These are phyloP conservation scores for Agaricales sp. DNA, from an alignment of 1,284 basidiomycete species.

Conservation along the genomic window DNA sequence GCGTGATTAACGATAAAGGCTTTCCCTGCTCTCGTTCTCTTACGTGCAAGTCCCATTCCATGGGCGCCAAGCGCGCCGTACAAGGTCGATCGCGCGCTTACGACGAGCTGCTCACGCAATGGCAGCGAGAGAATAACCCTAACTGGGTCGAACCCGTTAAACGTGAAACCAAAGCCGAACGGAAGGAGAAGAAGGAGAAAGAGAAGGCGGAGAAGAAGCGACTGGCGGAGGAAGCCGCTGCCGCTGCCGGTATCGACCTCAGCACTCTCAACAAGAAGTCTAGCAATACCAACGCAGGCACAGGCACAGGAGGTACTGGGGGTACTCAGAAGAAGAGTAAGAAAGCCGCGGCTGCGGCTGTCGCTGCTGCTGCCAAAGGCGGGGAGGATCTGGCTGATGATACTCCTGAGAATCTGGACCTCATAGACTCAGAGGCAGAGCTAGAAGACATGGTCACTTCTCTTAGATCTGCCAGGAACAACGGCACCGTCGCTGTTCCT, in stretches of 20 bases:
- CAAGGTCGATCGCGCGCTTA: conserved; percentile 79
- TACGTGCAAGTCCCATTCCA: conserved; percentile 97
- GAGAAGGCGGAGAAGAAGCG: conserved; percentile 73
- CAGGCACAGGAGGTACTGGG: conserved; percentile 12
- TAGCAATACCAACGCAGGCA: conserved; percentile 23
- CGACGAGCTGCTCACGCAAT: conserved; percentile 85
- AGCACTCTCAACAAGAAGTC: conserved; percentile 21
- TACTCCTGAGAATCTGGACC: conserved; percentile 65
- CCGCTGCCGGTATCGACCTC: conserved; percentile 44
- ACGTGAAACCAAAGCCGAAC: conserved; percentile 71
- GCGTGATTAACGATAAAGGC: conserved; percentile 95
- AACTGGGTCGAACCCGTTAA: conserved; percentile 92
- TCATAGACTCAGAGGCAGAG: conserved; percentile 70
- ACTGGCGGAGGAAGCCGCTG: conserved; percentile 53
- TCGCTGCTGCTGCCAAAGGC: conserved; percentile 31
- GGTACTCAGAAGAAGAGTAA: conserved; percentile 43
- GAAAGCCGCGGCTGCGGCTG: conserved; percentile 31
- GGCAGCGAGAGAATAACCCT: conserved; percentile 88
- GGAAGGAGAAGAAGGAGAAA: conserved; percentile 68
- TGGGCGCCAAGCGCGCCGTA: conserved; percentile 93
- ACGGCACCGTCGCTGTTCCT: conserved; percentile 55
- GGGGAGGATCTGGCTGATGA: conserved; percentile 41
- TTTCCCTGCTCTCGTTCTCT: conserved; percentile 93
- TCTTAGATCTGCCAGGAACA: conserved; percentile 39
- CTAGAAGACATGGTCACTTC: conserved; percentile 60